Conservation (phyloP, 2,329 filamentous ascomycete species). For the Escovopsis sp. region DNA sequence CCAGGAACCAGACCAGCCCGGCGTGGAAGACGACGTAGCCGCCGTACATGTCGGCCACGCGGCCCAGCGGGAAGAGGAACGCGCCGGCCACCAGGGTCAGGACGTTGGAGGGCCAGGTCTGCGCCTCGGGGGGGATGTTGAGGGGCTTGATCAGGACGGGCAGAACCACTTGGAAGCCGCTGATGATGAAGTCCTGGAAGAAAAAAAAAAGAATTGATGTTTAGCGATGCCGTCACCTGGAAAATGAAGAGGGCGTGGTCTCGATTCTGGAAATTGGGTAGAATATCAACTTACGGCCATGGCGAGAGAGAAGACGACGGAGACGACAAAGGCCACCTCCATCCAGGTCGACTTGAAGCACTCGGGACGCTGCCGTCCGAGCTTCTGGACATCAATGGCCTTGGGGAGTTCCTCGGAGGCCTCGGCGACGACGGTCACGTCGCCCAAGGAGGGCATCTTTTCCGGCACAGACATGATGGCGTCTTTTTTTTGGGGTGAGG, state of each 20-base stretch:
- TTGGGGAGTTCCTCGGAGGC: conserved; percentile 7
- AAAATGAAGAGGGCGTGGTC: too few species aligned
- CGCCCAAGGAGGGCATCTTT: conserved; percentile 2
- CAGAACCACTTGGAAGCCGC: conserved; percentile 57
- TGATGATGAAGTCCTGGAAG: conserved; percentile 52
- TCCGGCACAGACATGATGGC: conserved; percentile 3
- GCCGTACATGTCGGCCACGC: conserved; percentile 42
- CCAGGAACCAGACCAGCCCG: conserved; percentile 43
- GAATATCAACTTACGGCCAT: conserved; percentile 40
- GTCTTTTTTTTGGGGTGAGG: not conserved
- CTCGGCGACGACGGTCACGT: conserved; percentile 5
- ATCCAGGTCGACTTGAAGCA: conserved; percentile 35
- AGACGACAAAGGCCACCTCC: conserved; percentile 45
- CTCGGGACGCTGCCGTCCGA: conserved; percentile 44
- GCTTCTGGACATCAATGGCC: conserved; percentile 30
- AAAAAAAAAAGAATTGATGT: not conserved
- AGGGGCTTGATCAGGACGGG: conserved; percentile 48
- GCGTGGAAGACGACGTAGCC: conserved; percentile 41
- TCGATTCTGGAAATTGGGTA: too few species aligned
- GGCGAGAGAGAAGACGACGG: conserved; percentile 43
- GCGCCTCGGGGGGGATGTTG: conserved; percentile 44
- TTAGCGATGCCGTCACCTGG: too few species aligned
- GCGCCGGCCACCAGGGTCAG: conserved; percentile 39
- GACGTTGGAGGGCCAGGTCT: conserved; percentile 49
- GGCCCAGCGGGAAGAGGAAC: conserved; percentile 47